phyloP scores from a whole-genome alignment of 768 basidiomycete genomes.

The Boletus bicolor region DNA sequence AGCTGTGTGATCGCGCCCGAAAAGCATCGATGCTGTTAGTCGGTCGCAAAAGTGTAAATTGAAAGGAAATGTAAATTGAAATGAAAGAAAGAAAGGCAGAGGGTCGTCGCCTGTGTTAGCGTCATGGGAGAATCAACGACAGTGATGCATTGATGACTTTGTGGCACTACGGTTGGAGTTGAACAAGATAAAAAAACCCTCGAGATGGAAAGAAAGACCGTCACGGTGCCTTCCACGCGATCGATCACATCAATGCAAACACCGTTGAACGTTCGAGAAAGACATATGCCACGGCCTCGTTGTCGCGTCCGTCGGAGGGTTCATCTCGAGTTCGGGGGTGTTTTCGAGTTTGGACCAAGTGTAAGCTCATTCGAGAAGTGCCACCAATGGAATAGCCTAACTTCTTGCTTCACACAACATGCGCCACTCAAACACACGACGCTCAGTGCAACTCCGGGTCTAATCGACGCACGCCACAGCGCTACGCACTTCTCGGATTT shows the following conservation, averaged over 20 bases:
- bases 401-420: slow-evolving; percentile 2
- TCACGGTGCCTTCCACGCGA: neutral
- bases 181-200: neutral
- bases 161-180: neutral
- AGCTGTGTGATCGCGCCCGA: neutral
- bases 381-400: neutral
- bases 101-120: neutral
- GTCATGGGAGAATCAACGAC: neutral
- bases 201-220: neutral
- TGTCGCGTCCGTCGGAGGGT: slow-evolving; percentile 10
- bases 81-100: neutral
- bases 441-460: slow-evolving; percentile 6
- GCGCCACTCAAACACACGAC: slow-evolving; percentile 6
- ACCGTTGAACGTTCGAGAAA: neutral
- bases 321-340: slow-evolving; percentile 5
- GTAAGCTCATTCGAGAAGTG: slow-evolving; percentile 8
- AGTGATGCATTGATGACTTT: neutral
- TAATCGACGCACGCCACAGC: neutral
- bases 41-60: neutral
- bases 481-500: neutral
- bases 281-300: neutral
- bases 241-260: slow-evolving; percentile 3
- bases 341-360: slow-evolving; percentile 6
- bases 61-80: neutral
- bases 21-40: neutral